Evolutionary conservation across 2,329 filamentous ascomycete species (phyloP).

Genomic region (Venturia carpophila): DNA sequence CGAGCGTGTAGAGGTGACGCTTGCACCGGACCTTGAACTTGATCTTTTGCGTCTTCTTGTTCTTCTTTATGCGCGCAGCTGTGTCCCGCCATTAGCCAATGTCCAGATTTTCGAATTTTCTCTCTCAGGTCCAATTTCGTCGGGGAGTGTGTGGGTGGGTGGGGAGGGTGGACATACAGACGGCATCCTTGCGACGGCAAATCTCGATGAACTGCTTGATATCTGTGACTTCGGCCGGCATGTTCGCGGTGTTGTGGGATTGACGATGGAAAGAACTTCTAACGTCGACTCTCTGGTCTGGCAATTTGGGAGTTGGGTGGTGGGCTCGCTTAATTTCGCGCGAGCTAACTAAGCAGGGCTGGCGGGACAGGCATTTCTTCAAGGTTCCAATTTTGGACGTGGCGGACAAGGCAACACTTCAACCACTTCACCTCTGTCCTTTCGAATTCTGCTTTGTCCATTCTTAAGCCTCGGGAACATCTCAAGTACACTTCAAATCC

Average conservation of each 20-base stretch:
- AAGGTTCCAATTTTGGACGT: background rate
- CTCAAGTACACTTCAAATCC: background rate
- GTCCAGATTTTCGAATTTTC: constrained; percentile 7
- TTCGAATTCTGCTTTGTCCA: background rate
- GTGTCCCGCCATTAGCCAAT: constrained; percentile 19
- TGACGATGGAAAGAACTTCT: background rate
- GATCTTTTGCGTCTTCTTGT: constrained; percentile 80
- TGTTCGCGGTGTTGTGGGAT: constrained; percentile 54
- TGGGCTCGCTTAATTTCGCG: constrained; percentile 6
- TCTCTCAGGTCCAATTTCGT: background rate
- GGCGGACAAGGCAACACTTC: background rate
- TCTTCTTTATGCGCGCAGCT: constrained; percentile 67
- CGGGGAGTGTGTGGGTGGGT: background rate
- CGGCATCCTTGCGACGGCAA: constrained; percentile 98
- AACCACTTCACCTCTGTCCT: background rate
- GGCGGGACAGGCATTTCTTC: background rate
- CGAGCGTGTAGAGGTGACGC: constrained; percentile 92
- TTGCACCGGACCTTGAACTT: constrained; percentile 99
- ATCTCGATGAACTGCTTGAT: constrained; percentile 99
- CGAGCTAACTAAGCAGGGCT: background rate
- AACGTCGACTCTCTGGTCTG: too few relatives aligned
- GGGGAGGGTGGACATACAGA: constrained; percentile 61
- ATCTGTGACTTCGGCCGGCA: constrained; percentile 96
- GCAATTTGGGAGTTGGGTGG: background rate
- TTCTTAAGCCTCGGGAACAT: background rate